Base-by-base conservation (phyloP, 805 yeast species). In the Cyberlindnera euphorbiae region DNA sequence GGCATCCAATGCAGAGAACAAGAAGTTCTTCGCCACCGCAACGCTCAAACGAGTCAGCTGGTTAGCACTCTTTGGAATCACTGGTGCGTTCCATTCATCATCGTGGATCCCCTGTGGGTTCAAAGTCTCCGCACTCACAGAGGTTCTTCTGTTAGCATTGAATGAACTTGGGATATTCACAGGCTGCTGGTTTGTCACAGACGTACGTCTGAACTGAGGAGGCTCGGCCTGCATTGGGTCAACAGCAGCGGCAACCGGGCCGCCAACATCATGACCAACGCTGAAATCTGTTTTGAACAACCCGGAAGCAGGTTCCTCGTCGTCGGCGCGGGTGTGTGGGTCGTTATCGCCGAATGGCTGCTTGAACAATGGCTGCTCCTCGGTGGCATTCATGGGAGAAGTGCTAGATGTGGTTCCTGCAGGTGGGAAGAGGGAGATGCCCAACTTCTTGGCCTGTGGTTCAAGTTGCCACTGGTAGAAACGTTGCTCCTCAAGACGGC, bases 101-200 rank as follows among this genome's bases (percentile, higher is more conserved):
- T 75, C 69, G 36, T 68, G 67, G 52, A 83, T 78, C 23, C 73
- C 75, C 42, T 77, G 79, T 6, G 93, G 94, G 54, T 83, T 81
- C 51, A 83, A 59, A 2, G 93, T 82, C 62, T 88, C 97, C 5
- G 96, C 96, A 38, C 88, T 77, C 11, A 88, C 96, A 15, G 94
- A 82, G 4, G 88, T 83, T 65, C 97, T 78, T 66, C 96, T 77
- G 57, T 79, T 75, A 35, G 85, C 87, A 58, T 80, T 83, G 60
- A 81, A 82, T 35, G 75, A 69, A 38, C 69, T 59, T 26, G 84
- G 86, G 39, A 77, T 62, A 42, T 66, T 38, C 25, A 44, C 44
- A 2, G 29, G 32, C 26, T 60, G 38, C 24, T 58, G 32, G 26
- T 36, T 23, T 18, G 42, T 16, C 38, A 45, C 28, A 23, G 55